Conservation (phyloP, 2,329 filamentous ascomycete genomes). For the Penicillium sp. region DNA sequence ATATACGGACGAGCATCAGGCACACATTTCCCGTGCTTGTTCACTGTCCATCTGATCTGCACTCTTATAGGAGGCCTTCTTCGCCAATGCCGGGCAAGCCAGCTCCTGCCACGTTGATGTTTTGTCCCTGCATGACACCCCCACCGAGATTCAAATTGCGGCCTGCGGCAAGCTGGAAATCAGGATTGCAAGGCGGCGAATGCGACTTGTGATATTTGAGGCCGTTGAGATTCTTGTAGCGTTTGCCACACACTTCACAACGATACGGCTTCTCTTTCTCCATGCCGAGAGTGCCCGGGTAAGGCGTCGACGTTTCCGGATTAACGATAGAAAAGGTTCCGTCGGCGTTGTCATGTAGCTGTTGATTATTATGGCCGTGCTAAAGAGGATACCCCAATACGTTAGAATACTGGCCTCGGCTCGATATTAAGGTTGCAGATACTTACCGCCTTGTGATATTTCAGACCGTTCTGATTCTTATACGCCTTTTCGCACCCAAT, state of each 20-base stretch:
- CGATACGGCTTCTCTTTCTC: conserved; percentile 99
- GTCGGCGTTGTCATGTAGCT: conserved; percentile 92
- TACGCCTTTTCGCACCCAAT: conserved; percentile 99
- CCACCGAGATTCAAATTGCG: conserved; percentile 36
- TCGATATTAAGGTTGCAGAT: conserved; percentile 20
- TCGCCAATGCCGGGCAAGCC: conserved; percentile 44
- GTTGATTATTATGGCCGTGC: conserved; percentile 94
- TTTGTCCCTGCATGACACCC: conserved; percentile 43
- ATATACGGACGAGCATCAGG: conserved; percentile 10
- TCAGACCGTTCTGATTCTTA: conserved; percentile 98
- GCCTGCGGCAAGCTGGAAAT: conserved; percentile 54
- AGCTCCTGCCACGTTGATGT: conserved; percentile 44
- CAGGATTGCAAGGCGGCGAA: conserved; percentile 83
- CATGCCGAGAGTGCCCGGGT: conserved; percentile 97
- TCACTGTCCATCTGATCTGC: neutral
- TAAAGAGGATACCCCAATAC: conserved; percentile 23
- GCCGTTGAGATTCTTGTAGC: conserved; percentile 98
- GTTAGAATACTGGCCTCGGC: conserved; percentile 7
- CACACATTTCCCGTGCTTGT: neutral
- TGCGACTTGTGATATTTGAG: conserved; percentile 91
- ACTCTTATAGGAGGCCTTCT: conserved; percentile 34
- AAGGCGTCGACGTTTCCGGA: conserved; percentile 86
- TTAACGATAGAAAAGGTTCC: conserved; percentile 98
- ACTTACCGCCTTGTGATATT: conserved; percentile 70
- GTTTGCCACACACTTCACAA: conserved; percentile 93